Conservation (phyloP, 2,329 filamentous ascomycete species). For the Gnomoniopsis sp. region DNA sequence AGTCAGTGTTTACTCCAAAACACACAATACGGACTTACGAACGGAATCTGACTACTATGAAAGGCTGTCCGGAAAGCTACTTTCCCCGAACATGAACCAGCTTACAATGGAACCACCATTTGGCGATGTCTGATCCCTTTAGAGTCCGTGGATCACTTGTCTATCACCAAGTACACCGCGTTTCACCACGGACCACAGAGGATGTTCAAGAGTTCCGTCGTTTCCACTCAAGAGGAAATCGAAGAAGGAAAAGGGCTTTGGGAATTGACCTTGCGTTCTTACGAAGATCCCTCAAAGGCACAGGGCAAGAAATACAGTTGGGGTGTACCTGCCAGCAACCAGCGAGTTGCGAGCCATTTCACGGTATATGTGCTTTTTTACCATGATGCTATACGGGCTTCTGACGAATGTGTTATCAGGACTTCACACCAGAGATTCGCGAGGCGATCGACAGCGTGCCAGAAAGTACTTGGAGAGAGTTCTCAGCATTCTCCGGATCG, state of each 20-base stretch:
- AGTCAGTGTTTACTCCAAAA: neutral
- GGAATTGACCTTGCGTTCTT: slow-evolving; percentile 11
- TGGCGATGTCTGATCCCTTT: slow-evolving; percentile 11
- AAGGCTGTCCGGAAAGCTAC: slow-evolving; percentile 7
- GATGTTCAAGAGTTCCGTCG: slow-evolving; percentile 12
- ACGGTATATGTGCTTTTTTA: neutral
- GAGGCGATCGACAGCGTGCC: slow-evolving; percentile 2
- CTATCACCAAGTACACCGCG: slow-evolving; percentile 11
- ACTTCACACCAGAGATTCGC: slow-evolving; percentile 5
- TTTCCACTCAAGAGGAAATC: slow-evolving; percentile 3
- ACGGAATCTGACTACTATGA: neutral
- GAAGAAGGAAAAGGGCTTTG: slow-evolving; percentile 2
- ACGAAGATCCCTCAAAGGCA: slow-evolving; percentile 5
- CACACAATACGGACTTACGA: neutral
- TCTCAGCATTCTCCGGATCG: slow-evolving; percentile 5
- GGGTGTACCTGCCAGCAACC: slow-evolving; percentile 1
- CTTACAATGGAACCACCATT: slow-evolving; percentile 12
- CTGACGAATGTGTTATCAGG: neutral
- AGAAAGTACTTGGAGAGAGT: slow-evolving; percentile 7
- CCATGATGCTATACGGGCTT: neutral
- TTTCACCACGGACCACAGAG: slow-evolving; percentile 8
- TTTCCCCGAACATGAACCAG: slow-evolving; percentile 1
- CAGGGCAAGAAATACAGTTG: slow-evolving; percentile 7
- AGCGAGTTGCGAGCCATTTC: slow-evolving; percentile 4
- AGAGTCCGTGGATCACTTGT: neutral